These are phyloP conservation scores for Gamsiella multidivaricata DNA, from an alignment of 192 early-diverging fungal species.

Conservation along the genomic window DNA sequence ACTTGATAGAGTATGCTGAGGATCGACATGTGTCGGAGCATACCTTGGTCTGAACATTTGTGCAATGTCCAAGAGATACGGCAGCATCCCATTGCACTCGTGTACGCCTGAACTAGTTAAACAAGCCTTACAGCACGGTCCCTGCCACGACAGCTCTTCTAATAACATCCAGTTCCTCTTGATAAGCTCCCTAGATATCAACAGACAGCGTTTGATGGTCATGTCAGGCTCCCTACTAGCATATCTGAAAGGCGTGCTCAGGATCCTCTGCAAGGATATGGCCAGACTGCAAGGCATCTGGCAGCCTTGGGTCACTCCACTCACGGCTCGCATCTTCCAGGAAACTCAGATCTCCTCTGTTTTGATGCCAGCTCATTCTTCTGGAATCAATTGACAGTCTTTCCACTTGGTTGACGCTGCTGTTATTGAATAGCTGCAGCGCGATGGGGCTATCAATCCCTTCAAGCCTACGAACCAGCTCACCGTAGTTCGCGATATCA, in stretches of 20 bases:
- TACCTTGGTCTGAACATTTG: background rate
- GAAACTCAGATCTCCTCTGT: too few relatives aligned
- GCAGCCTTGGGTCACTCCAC: too few relatives aligned
- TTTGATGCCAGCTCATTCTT: background rate
- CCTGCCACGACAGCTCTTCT: background rate
- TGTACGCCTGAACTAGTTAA: background rate
- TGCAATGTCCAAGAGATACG: background rate
- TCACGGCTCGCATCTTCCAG: too few relatives aligned
- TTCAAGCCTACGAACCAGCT: background rate
- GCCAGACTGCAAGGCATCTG: too few relatives aligned
- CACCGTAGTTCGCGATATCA: background rate
- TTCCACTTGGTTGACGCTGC: background rate
- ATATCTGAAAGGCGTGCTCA: too few relatives aligned
- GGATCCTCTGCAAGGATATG: too few relatives aligned
- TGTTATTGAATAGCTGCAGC: background rate
- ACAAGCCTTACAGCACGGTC: background rate
- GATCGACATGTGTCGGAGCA: too few relatives aligned
- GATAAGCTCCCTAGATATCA: background rate
- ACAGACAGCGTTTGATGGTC: background rate
- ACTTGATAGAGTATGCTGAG: too few relatives aligned
- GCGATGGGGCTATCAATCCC: constrained; percentile 3
- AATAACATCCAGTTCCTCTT: background rate
- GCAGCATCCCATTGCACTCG: background rate
- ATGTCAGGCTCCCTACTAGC: background rate
- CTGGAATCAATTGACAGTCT: background rate